Base-by-base conservation (phyloP, 1,139 yeast genomes). In the Trichomonascaceae sp. region DNA sequence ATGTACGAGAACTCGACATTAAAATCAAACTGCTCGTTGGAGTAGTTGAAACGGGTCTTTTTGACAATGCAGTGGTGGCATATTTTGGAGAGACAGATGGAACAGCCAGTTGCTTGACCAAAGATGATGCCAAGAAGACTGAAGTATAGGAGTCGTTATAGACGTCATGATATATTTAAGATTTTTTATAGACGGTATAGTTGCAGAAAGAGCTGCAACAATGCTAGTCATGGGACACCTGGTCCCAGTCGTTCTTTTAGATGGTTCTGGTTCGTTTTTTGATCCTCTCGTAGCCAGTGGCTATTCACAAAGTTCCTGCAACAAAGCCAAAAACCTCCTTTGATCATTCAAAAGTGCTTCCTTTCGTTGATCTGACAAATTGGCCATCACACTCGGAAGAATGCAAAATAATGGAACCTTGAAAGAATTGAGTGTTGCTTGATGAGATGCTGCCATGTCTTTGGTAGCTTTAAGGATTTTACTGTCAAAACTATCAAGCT, bases 21-120 rank as follows among this genome's bases (percentile, higher is more conserved):
- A 69, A 81, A 63, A 83, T 95, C 70, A 90, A 88, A 72, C 68
- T 75, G 53, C 74, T 91, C 61, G 89, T 90, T 18, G 99, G 99
- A 51, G 98, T 95, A 24, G 98, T 95, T 27, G 99, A 95, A 70
- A 91, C 97, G 12, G 99, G 99, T 1, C 75, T 93, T 58, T 95
- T 95, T 72, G 80, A 84, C 56, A 76, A 77, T 53, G 95, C 96
- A 22, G 74, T 75, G 51, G 85, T 81, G 66, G 93, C 93, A 3
- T 93, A 90, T 72, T 89, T 93, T 68, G 99, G 99, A 50, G 90
- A 85, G 66, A 78, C 82, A 55, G 79, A 80, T 62, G 96, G 96
- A 4, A 71, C 80, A 24, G 88, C 85, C 41, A 61, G 62, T 47
- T 61, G 62, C 12, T 45, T 57, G 39, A 43, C 49, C 47, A 36